A percentile compares a stretch with the other conserved stretches of the same genome.
Conservation (phyloP, 371 early-diverging fungal species). For the Mortierella sp. region DNA sequence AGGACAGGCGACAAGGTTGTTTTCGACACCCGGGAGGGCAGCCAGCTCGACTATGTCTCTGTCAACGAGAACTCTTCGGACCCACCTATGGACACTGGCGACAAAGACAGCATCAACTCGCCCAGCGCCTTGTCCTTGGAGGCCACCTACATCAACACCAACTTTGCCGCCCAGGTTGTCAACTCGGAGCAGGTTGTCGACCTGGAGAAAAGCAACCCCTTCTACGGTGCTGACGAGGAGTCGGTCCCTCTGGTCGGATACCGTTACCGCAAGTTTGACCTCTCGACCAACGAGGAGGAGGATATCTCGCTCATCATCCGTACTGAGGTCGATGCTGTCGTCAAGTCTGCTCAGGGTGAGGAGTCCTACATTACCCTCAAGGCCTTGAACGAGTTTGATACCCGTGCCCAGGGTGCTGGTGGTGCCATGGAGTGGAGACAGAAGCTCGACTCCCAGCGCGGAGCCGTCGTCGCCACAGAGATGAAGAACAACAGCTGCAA, state of each 20-base stretch:
- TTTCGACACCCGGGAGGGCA: constrained; percentile 93
- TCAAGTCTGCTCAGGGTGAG: constrained; percentile 72
- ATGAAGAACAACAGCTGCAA: constrained; percentile 98
- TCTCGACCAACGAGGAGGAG: constrained; percentile 68
- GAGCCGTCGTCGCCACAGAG: constrained; percentile 97
- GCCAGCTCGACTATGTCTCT: constrained; percentile 82
- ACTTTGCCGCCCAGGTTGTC: constrained; percentile 89
- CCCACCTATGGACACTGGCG: constrained; percentile 88
- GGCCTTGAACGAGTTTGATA: constrained; percentile 95
- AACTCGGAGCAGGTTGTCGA: constrained; percentile 65
- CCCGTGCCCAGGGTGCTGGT: constrained; percentile 87
- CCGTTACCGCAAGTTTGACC: constrained; percentile 88
- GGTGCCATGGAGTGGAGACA: constrained; percentile 95
- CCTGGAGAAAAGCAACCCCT: constrained; percentile 84
- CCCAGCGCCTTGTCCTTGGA: constrained; percentile 89
- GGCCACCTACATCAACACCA: constrained; percentile 90
- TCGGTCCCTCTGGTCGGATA: constrained; percentile 80
- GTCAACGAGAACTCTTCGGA: constrained; percentile 97
- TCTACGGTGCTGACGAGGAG: constrained; percentile 69
- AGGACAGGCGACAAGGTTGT: constrained; percentile 88
- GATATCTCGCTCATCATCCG: constrained; percentile 82
- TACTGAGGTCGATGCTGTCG: constrained; percentile 90
- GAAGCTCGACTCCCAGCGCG: constrained; percentile 95
- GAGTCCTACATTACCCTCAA: constrained; percentile 78
- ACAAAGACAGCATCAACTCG: constrained; percentile 92